Percentiles rank a stretch among this genome's conserved stretches.
phyloP scores from a whole-genome alignment of 1,139 yeast species.

The Kazachstania sp. region DNA sequence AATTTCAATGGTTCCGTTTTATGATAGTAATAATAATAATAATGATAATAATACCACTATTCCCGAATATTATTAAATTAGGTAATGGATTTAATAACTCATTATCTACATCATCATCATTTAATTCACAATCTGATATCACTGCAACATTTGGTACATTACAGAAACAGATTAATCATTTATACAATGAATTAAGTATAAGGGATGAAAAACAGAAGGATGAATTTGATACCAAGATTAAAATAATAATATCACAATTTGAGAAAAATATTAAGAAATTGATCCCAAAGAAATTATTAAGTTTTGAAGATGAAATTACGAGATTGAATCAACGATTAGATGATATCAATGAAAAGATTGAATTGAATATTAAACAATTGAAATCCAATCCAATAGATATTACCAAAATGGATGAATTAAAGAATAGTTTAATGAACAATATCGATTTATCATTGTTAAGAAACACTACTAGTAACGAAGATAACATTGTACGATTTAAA shows the following conservation, averaged over 20 bases:
- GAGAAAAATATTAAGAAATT: conserved; percentile 27
- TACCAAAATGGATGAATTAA: neutral
- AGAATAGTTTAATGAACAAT: too few relatives aligned
- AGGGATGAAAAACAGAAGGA: conserved; percentile 18
- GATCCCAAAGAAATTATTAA: conserved; percentile 19
- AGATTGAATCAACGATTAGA: conserved; percentile 15
- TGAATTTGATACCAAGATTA: conserved; percentile 27
- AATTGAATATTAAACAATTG: conserved; percentile 13
- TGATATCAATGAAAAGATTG: conserved; percentile 7
- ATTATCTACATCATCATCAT: neutral
- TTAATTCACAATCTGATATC: neutral
- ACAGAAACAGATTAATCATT: conserved; percentile 27
- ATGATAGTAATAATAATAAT: neutral
- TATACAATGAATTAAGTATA: conserved; percentile 22
- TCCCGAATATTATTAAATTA: neutral
- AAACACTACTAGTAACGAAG: too few relatives aligned
- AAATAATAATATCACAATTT: conserved; percentile 25
- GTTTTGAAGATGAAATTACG: conserved; percentile 13
- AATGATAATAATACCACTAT: neutral
- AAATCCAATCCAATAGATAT: neutral
- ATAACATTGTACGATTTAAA: neutral
- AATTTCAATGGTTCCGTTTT: conserved; percentile 4
- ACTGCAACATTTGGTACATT: conserved; percentile 11
- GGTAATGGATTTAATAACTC: neutral
- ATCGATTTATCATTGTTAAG: too few relatives aligned